Evolutionary conservation across 768 basidiomycete species (phyloP).

Genomic region (Pholiota molesta): DNA sequence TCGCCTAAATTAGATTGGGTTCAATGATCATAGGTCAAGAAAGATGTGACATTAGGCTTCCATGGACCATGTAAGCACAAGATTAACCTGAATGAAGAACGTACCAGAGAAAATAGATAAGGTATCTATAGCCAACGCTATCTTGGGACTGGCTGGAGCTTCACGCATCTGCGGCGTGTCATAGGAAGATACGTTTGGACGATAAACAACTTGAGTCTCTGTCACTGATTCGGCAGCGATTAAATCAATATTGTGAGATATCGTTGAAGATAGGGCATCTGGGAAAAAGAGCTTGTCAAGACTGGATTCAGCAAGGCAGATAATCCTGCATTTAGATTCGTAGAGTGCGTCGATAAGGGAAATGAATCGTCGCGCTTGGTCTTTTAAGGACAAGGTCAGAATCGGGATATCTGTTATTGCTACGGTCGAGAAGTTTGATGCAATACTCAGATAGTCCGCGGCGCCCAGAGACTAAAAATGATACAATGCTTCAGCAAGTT

Average conservation of each 20-base stretch:
- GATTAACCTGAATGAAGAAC: conserved; percentile 10
- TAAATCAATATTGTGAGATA: conserved; percentile 27
- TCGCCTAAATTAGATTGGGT: conserved; percentile 35
- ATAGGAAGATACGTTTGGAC: conserved; percentile 60
- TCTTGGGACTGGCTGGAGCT: conserved; percentile 14
- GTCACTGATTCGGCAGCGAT: conserved; percentile 49
- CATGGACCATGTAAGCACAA: neutral
- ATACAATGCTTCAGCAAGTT: neutral
- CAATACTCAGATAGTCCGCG: conserved; percentile 60
- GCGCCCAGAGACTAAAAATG: conserved; percentile 43
- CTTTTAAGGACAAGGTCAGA: conserved; percentile 52
- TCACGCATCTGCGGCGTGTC: conserved; percentile 37
- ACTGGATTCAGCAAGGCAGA: conserved; percentile 41
- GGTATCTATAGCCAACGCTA: conserved; percentile 40
- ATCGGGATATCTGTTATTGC: conserved; percentile 43
- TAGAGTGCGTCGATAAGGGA: conserved; percentile 64
- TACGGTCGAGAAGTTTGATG: conserved; percentile 47
- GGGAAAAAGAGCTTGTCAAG: conserved; percentile 58
- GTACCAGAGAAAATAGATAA: conserved; percentile 50
- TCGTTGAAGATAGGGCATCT: conserved; percentile 34
- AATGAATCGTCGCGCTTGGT: conserved; percentile 62
- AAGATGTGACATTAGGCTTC: neutral
- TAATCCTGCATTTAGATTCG: conserved; percentile 40
- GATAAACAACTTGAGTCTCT: conserved; percentile 51
- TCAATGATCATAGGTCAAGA: neutral